Base-by-base conservation (phyloP, 305 asterid genomes). In the Fraxinus floribunda region DNA sequence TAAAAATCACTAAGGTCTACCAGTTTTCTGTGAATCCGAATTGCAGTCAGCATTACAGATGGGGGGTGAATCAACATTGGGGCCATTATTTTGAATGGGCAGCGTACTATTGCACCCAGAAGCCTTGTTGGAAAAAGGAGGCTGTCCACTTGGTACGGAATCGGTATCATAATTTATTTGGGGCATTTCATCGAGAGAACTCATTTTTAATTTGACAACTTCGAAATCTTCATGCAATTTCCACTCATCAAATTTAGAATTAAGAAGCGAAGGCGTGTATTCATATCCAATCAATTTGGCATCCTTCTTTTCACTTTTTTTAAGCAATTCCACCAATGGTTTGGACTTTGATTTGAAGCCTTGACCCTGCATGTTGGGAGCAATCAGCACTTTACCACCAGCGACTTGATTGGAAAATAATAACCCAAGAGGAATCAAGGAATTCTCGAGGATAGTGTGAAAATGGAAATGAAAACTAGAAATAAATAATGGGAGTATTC, bases 201-300 rank as follows among this genome's bases (percentile, higher is more conserved):
- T 80, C 70, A 82, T 75, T 83, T 87, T 87, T 9, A 32, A 81
- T 81, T 82, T 24, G 36, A 10, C 83, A 64, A 84, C 86, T 84
- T 83, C 29, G 82, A 86, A 83, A 83, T 77, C 78, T 88, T 89
- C 89, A 32, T 72, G 90, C 86, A 78, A 55, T 78, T 79, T 81
- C 77, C 72, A 44, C 18, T 79, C 80, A 26, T 57, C 46, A 78
- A 84, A 81, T 75, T 78, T 73, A 52, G 87, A 79, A 76, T 82
- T 81, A 77, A 68, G 78, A 81, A 39, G 38, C 34, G 83, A 83
- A 79, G 91, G 90, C 41, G 66, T 88, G 85, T 93, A 97, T 77
- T 97, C 94, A 86, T 87, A 92, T 83, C 99, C 99, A 66, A 97
- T 91, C 90, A 97, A 88, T 83, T 83, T 82, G 66, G 98, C 91